Evolutionary conservation across 108 stramenopile genomes (phyloP).

Genomic region (Skeletonema marinoi): DNA sequence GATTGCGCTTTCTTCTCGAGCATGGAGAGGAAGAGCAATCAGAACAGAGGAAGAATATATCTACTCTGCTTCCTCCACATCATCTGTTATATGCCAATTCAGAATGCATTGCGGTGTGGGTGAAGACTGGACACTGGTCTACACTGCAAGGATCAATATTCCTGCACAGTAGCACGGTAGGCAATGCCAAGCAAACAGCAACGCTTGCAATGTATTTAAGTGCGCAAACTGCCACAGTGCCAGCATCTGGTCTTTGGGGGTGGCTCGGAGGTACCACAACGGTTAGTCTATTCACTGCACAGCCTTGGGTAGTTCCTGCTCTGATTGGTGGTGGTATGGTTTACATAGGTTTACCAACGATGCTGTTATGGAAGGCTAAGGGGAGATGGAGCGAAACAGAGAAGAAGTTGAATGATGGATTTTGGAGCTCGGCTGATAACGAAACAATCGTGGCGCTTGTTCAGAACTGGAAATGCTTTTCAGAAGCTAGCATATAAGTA

Average conservation of each 20-base stretch:
- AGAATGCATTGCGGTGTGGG: slow-evolving; percentile 89
- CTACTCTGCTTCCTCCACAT: slow-evolving; percentile 63
- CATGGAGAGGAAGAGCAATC: slow-evolving; percentile 27
- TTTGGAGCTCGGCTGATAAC: slow-evolving; percentile 42
- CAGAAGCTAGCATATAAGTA: not conserved
- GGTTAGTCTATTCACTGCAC: slow-evolving; percentile 49
- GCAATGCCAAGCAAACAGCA: slow-evolving; percentile 73
- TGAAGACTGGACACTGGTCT: slow-evolving; percentile 48
- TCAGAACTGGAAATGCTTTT: slow-evolving; percentile 24
- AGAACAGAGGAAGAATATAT: slow-evolving; percentile 1
- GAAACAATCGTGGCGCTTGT: slow-evolving; percentile 46
- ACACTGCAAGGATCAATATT: slow-evolving; percentile 49
- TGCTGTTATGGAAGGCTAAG: slow-evolving; percentile 50
- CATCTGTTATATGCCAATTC: slow-evolving; percentile 79
- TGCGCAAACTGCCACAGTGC: slow-evolving; percentile 64
- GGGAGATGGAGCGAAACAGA: slow-evolving; percentile 43
- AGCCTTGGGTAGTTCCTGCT: slow-evolving; percentile 73
- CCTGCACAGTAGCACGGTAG: slow-evolving; percentile 57
- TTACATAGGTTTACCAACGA: slow-evolving; percentile 68
- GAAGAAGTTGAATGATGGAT: slow-evolving; percentile 48
- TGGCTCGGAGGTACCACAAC: slow-evolving; percentile 74
- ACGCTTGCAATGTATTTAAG: slow-evolving; percentile 68
- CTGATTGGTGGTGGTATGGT: slow-evolving; percentile 72
- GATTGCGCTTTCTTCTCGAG: slow-evolving; percentile 59
- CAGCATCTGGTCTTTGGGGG: slow-evolving; percentile 81